Conservation (phyloP, 2,329 filamentous ascomycete genomes). For the Colletotrichum musae region DNA sequence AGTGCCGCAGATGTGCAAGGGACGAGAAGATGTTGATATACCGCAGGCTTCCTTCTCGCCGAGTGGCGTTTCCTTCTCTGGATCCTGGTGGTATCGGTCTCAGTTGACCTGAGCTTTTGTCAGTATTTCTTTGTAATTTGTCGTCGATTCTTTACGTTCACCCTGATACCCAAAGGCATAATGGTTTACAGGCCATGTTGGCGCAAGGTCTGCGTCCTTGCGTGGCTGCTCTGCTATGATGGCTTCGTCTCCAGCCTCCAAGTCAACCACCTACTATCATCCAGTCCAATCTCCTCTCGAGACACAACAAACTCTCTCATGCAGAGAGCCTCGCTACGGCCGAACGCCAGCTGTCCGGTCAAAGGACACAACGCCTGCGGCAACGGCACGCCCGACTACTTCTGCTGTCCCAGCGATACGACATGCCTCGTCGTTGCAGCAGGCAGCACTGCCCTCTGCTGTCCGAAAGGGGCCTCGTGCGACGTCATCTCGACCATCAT, state of each 20-base stretch:
- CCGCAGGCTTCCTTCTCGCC: slow-evolving; percentile 11
- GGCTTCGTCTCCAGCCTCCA: slow-evolving; percentile 11
- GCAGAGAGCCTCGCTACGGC: slow-evolving; percentile 11
- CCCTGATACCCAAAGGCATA: neutral
- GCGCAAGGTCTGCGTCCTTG: slow-evolving; percentile 21
- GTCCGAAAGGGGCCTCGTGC: slow-evolving; percentile 72
- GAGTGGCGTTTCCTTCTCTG: slow-evolving; percentile 15
- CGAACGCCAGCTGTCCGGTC: slow-evolving; percentile 33
- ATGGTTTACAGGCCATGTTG: slow-evolving; percentile 14
- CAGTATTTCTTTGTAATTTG: neutral
- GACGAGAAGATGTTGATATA: slow-evolving; percentile 29
- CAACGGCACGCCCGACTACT: slow-evolving; percentile 68
- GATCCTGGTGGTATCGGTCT: neutral
- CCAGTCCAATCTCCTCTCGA: neutral
- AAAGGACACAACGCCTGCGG: slow-evolving; percentile 32
- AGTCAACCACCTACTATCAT: slow-evolving; percentile 1
- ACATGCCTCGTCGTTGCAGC: slow-evolving; percentile 74
- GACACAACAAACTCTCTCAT: neutral
- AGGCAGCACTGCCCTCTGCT: slow-evolving; percentile 78
- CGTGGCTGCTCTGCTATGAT: slow-evolving; percentile 20
- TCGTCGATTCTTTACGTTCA: neutral
- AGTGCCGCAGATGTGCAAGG: neutral
- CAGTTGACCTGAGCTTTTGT: neutral
- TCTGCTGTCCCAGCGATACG: slow-evolving; percentile 73
- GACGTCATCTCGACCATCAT: slow-evolving; percentile 72